These are phyloP conservation scores for Toxoplasma gondii DNA, from an alignment of 169 alveolate genomes.

Conservation along the genomic window DNA sequence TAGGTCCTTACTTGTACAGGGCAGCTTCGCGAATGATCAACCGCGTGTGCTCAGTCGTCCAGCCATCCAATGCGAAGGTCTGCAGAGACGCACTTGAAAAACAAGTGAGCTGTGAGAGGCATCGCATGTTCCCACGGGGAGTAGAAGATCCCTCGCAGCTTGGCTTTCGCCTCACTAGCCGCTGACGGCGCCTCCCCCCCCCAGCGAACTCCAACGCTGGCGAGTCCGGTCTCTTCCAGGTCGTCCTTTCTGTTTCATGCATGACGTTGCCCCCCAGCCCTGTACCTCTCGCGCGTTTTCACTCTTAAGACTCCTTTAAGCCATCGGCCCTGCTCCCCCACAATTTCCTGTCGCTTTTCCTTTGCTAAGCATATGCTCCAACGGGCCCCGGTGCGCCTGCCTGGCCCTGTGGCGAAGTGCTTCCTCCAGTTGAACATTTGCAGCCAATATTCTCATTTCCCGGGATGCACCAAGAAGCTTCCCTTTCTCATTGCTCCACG, in stretches of 20 bases:
- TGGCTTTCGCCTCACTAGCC: neutral
- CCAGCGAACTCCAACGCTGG: too few species aligned
- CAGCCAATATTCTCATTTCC: too few species aligned
- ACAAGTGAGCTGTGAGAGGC: neutral
- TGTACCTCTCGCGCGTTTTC: neutral
- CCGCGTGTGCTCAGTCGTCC: conserved; percentile 16
- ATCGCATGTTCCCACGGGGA: neutral
- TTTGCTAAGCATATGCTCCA: too few species aligned
- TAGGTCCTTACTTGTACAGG: conserved; percentile 7
- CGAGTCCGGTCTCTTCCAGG: too few species aligned
- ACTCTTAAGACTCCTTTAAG: too few species aligned
- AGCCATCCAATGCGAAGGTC: conserved; percentile 19
- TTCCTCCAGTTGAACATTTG: too few species aligned
- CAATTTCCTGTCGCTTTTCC: neutral
- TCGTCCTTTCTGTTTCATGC: neutral
- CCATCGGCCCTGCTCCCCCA: neutral
- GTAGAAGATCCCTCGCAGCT: neutral
- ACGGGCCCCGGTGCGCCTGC: too few species aligned
- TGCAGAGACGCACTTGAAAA: neutral
- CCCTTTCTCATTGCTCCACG: neutral
- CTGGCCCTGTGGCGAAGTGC: too few species aligned
- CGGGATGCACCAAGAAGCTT: too few species aligned
- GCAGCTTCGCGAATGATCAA: conserved; percentile 28
- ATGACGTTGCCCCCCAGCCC: neutral
- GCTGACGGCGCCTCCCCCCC: too few species aligned